A percentile compares a stretch with the other conserved stretches of the same genome.
Evolutionary conservation across 2,329 filamentous ascomycete genomes (phyloP).

Genomic region (Epichloe bromicola): DNA sequence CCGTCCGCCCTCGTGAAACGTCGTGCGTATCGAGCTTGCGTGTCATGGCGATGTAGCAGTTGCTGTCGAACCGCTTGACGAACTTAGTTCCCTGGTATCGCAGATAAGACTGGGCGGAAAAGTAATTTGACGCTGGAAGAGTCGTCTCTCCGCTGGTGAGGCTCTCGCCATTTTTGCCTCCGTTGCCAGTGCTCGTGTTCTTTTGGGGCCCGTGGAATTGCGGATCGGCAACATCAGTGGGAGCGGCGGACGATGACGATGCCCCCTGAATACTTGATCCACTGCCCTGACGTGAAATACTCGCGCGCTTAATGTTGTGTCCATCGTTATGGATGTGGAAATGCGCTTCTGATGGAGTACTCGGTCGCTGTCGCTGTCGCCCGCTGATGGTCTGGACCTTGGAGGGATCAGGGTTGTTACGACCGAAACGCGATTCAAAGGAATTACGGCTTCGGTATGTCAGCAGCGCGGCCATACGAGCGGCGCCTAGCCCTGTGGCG

Average conservation of each 20-base stretch:
- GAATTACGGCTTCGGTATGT: conserved; percentile 96
- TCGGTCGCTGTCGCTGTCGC: conserved; percentile 41
- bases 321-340: conserved; percentile 77
- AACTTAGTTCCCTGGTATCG: conserved; percentile 96
- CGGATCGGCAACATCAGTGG: conserved; percentile 32
- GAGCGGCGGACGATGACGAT: conserved; percentile 4
- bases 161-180: conserved; percentile 28
- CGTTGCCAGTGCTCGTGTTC: neutral
- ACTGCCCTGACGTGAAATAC: conserved; percentile 35
- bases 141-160: conserved; percentile 36
- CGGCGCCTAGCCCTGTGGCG: conserved; percentile 73
- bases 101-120: conserved; percentile 94
- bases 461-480: conserved; percentile 89
- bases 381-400: conserved; percentile 74
- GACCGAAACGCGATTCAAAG: conserved; percentile 87
- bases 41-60: conserved; percentile 98
- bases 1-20: conserved; percentile 65
- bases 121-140: conserved; percentile 64
- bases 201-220: conserved; percentile 52
- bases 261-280: conserved; percentile 14
- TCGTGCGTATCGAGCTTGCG: conserved; percentile 97
- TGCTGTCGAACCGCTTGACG: conserved; percentile 91
- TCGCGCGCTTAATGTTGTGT: conserved; percentile 47
- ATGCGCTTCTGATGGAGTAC: conserved; percentile 56
- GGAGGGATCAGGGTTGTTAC: conserved; percentile 79